Evolutionary conservation across 176 grass and related monocot genomes (phyloP).

Genomic region (Rhynchospora breviuscula): DNA sequence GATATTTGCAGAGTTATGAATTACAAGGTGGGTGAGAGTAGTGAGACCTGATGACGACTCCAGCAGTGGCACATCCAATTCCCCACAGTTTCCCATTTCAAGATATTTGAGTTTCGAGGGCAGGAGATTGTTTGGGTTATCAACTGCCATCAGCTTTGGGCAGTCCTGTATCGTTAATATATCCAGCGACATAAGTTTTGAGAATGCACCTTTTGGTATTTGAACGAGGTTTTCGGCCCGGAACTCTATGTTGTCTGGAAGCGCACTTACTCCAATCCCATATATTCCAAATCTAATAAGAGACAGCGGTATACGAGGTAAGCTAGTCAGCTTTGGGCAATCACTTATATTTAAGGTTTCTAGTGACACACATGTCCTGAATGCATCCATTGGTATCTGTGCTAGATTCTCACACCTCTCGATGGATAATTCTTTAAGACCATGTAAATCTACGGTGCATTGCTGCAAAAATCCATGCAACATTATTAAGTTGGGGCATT

Average conservation of each 20-base stretch:
- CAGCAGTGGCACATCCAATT: constrained; percentile 14
- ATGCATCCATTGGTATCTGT: background rate
- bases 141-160: constrained; percentile 8
- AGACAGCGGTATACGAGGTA: background rate
- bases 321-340: background rate
- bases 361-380: constrained; percentile 16
- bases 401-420: constrained; percentile 5
- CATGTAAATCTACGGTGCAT: background rate
- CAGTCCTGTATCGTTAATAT: constrained; percentile 13
- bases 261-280: background rate
- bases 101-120: background rate
- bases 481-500: background rate
- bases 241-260: background rate
- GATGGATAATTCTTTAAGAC: background rate
- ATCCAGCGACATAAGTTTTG: constrained; percentile 7
- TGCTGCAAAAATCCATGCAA: constrained; percentile 18
- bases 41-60: constrained; percentile 16
- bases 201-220: constrained; percentile 23
- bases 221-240: background rate
- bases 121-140: background rate
- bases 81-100: background rate
- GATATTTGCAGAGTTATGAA: background rate
- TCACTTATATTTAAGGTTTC: background rate
- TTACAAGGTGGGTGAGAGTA: constrained; percentile 1
- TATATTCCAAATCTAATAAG: background rate